Evolutionary conservation across 2,329 filamentous ascomycete genomes (phyloP).

Genomic region (Daldinia sp.): DNA sequence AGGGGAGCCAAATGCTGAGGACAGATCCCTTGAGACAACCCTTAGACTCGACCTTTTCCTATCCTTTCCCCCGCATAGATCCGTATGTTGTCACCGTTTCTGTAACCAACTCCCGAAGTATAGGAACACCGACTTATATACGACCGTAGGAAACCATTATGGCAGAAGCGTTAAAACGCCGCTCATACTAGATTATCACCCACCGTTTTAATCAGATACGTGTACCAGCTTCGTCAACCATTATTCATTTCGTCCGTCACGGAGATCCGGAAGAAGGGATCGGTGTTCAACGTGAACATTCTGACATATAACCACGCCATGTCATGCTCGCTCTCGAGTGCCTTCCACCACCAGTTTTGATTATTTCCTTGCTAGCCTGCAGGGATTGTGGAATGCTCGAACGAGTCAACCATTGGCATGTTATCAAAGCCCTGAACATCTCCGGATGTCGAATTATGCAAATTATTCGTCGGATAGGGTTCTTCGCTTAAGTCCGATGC

Average conservation of each 20-base stretch:
- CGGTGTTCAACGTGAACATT: not conserved
- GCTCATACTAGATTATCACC: not conserved
- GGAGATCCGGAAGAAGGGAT: not conserved
- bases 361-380: not conserved
- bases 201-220: not conserved
- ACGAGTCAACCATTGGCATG: constrained; percentile 31
- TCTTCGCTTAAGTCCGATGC: constrained; percentile 6
- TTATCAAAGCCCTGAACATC: constrained; percentile 37
- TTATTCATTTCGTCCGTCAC: not conserved
- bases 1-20: not conserved
- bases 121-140: not conserved
- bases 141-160: not conserved
- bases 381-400: constrained; percentile 3
- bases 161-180: not conserved
- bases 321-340: not conserved
- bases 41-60: not conserved
- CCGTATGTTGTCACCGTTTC: not conserved
- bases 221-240: not conserved
- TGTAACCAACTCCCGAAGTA: not conserved
- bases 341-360: not conserved
- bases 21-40: not conserved
- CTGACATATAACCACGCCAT: not conserved
- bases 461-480: constrained; percentile 20
- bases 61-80: not conserved
- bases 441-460: constrained; percentile 12